A percentile compares a stretch with the other conserved stretches of the same genome.
phyloP scores from a whole-genome alignment of 106 monocot genomes.

The Acorus gramineus region DNA sequence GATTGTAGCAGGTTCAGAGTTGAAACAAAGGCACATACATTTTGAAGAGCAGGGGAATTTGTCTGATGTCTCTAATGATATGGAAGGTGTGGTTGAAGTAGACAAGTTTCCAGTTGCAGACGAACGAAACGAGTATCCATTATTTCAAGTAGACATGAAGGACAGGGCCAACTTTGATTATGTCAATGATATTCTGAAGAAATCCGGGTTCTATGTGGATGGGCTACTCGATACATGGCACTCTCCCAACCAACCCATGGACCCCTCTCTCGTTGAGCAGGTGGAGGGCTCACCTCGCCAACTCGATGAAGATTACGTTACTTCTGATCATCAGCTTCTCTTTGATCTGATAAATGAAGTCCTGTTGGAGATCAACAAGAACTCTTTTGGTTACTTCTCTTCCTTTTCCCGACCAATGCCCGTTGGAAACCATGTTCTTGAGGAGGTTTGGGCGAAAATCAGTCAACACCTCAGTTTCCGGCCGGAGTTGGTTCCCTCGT shows the following conservation, averaged over 20 bases:
- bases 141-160: constrained; percentile 23
- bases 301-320: constrained; percentile 11
- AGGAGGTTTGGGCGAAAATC: constrained; percentile 63
- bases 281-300: constrained; percentile 5
- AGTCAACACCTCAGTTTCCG: constrained; percentile 31
- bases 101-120: too few relatives aligned
- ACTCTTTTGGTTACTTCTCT: constrained; percentile 11
- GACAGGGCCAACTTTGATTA: constrained; percentile 41
- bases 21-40: too few relatives aligned
- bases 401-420: constrained; percentile 19
- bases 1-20: too few relatives aligned
- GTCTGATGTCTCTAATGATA: too few relatives aligned
- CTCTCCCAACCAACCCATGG: constrained; percentile 20
- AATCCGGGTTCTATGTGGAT: constrained; percentile 6
- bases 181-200: constrained; percentile 34
- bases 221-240: constrained; percentile 10
- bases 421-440: constrained; percentile 28
- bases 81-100: too few relatives aligned
- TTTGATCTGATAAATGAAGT: constrained; percentile 66
- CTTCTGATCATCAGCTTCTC: constrained; percentile 41
- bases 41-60: too few relatives aligned
- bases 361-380: constrained; percentile 40
- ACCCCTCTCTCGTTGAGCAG: constrained; percentile 24
- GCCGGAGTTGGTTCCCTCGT: neutral
- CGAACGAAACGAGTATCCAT: neutral